Evolutionary conservation across 2,329 filamentous ascomycete species (phyloP).

Genomic region (Aspergillus fructus): DNA sequence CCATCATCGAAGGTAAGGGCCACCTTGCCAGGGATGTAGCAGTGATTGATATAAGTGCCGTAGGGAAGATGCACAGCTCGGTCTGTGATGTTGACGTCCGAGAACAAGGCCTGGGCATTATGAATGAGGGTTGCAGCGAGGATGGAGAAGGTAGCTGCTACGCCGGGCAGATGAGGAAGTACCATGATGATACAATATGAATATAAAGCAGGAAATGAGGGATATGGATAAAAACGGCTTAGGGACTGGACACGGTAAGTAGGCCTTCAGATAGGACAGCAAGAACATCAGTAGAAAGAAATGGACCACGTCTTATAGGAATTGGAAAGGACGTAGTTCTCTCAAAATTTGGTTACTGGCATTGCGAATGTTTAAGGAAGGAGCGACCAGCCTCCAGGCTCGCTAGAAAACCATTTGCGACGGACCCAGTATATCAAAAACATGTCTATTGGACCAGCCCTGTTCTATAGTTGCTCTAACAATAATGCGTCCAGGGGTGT

Average conservation of each 20-base stretch:
- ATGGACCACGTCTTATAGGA: neutral
- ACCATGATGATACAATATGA: conserved; percentile 13
- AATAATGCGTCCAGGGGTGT: neutral
- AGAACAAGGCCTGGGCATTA: neutral
- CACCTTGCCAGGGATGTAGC: conserved; percentile 52
- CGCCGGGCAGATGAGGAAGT: conserved; percentile 2
- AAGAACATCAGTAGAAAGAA: neutral
- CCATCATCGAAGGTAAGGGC: conserved; percentile 67
- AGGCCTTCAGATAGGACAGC: neutral
- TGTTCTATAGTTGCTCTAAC: neutral
- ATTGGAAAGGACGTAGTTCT: neutral
- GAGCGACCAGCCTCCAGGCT: neutral
- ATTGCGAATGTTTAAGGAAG: neutral
- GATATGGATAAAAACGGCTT: neutral
- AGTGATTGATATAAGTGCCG: conserved; percentile 46
- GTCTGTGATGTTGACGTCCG: neutral
- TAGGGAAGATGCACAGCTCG: conserved; percentile 18
- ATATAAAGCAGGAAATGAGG: neutral
- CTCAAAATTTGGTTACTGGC: neutral
- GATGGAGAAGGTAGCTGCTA: conserved; percentile 4
- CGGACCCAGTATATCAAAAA: neutral
- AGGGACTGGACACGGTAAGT: neutral
- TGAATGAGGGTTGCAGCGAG: neutral
- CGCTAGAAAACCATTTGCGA: neutral
- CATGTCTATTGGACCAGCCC: neutral